Evolutionary conservation across 2,329 filamentous ascomycete genomes (phyloP), one percentile per base, ranked within the genome.

Genomic region (Metarhizium guizhouense): DNA sequence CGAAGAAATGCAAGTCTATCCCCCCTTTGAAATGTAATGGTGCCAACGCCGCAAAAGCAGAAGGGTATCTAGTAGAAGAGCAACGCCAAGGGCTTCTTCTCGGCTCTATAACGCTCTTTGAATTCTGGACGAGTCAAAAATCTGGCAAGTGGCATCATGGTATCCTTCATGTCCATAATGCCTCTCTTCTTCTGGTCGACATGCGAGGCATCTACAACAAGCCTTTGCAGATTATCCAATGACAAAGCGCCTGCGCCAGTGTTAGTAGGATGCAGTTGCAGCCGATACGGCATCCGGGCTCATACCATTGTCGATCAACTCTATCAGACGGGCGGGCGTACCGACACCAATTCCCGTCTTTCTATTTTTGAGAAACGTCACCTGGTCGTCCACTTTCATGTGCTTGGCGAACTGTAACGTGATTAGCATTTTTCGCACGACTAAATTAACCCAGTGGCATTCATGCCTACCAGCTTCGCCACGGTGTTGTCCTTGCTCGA

Each of bases 181-280:
- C 91, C 90, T 50, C 92, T 81, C 77, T 95, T 95, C 79, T 99
- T 99, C 71, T 88, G 84, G 71, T 99, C 93, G 61, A 96, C 88
- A 67, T 96, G 87, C 7, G 91, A 96, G 14, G 89, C 90, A 72
- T 99, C 94, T 36, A 97, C 81, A 8, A 97, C 83, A 38, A 99
- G 81, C 49, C 89, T 82, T 72, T 90, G 83, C 54, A 97, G 70
- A 57, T 86, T 81, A 38, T 83, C 79, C 36, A 88, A 71, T 30
- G 84, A 88, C 48, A 97, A 72, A 3, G 87, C 84, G 40, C 86
- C 87, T 70, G 57, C 57, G 49, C n/a, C 48, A 14, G 20, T n/a
- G 38, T 54, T 52, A 61, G 54, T 43, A 43, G 45, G 25, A 30
- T 14, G 7, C 34, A 29, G 52, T 52, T 34, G 50, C 10, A 29